Conservation (phyloP, 129 eudicot species). For the Helichrysum umbraculigerum region DNA sequence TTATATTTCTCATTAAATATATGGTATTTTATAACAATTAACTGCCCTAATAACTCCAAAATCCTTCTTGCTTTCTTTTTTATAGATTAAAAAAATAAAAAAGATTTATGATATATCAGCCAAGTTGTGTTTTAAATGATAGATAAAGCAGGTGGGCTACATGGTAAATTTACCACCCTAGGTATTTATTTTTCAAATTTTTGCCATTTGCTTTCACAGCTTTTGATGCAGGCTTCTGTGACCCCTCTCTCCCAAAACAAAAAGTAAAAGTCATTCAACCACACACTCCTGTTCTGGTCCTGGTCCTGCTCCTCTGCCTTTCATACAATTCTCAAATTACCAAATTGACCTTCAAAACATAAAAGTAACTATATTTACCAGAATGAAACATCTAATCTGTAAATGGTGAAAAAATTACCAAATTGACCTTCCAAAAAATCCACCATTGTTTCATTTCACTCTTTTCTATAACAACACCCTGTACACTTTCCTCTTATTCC, state of each 20-base stretch:
- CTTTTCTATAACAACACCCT: constrained; percentile 44
- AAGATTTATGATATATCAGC: not conserved
- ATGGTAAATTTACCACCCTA: constrained; percentile 22
- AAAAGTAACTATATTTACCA: not conserved
- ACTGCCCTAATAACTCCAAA: not conserved
- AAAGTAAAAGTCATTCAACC: constrained; percentile 59
- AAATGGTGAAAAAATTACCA: constrained; percentile 25
- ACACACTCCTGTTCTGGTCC: constrained; percentile 41
- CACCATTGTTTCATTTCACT: constrained; percentile 44
- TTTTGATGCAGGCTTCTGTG: constrained; percentile 55
- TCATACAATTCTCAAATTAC: constrained; percentile 26
- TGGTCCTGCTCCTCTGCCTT: constrained; percentile 32
- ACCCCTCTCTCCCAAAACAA: constrained; percentile 43
- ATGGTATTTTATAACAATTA: no score
- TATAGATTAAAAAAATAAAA: no score
- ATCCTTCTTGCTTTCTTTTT: not conserved
- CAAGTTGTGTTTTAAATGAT: not conserved
- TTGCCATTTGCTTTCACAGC: constrained; percentile 66
- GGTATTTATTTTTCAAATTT: constrained; percentile 22
- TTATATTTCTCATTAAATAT: not conserved
- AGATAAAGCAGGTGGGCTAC: constrained; percentile 22
- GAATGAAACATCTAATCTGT: not conserved
- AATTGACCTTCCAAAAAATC: constrained; percentile 38
- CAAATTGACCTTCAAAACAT: constrained; percentile 28
- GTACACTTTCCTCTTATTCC: constrained; percentile 70